A percentile compares a stretch with the other conserved stretches of the same genome.
Conservation (phyloP, 2,329 filamentous ascomycete genomes). For the Nigrospora sphaerica region DNA sequence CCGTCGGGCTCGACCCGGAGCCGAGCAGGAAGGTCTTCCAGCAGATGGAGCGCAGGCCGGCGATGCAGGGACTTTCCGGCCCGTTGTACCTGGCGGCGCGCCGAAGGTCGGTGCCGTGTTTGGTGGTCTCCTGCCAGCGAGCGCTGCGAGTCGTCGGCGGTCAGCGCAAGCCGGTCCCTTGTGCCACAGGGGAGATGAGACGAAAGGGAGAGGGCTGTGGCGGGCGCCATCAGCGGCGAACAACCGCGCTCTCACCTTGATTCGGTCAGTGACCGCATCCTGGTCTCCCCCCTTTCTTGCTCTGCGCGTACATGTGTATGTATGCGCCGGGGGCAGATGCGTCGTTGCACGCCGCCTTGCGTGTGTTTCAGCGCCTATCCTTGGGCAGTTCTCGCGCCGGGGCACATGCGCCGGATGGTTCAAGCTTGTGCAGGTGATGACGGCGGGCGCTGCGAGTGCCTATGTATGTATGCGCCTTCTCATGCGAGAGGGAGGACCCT, state of each 20-base stretch:
- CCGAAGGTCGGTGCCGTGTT: slow-evolving; percentile 53
- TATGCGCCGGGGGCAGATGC: no score
- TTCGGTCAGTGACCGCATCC: slow-evolving; percentile 21
- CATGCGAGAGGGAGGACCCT: no score
- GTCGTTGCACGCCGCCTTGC: no score
- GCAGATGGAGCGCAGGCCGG: slow-evolving; percentile 76
- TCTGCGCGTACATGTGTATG: no score
- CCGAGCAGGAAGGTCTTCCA: slow-evolving; percentile 92
- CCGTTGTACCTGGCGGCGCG: slow-evolving; percentile 56
- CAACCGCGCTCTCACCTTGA: slow-evolving; percentile 17
- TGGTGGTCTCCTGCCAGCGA: slow-evolving; percentile 61
- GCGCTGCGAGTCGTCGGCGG: slow-evolving; percentile 32
- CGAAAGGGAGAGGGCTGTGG: background rate
- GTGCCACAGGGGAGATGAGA: background rate
- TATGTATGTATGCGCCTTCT: no score
- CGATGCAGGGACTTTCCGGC: slow-evolving; percentile 54
- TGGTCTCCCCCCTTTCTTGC: slow-evolving; percentile 2
- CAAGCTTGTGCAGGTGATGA: no score
- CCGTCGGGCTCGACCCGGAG: slow-evolving; percentile 54
- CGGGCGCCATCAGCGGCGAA: no score
- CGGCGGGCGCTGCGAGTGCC: no score
- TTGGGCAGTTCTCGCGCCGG: no score
- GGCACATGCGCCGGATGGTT: no score
- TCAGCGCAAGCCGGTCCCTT: background rate
- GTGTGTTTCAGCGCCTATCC: no score